Base-by-base conservation (phyloP, 2,329 filamentous ascomycete species). In the Apiospora phragmitis region DNA sequence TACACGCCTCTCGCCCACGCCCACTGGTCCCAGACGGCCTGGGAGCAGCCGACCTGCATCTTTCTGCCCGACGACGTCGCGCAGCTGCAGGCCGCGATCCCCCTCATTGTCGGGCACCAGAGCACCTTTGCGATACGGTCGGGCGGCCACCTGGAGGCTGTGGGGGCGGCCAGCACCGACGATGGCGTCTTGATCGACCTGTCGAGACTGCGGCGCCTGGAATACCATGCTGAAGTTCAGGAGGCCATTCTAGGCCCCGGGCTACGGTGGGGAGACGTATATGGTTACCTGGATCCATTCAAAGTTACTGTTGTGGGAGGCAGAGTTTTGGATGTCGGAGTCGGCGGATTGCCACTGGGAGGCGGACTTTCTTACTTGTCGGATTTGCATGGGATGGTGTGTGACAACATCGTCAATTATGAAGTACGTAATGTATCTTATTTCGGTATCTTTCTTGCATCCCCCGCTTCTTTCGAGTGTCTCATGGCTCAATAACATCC, bases 251-350 rank as follows among this genome's bases (percentile, higher is more conserved):
- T 78, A 6, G 73, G 77, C n/a, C 72, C 75, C 6, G 75, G 77
- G 9, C 47, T 74, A 26, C 71, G 75, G 55, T 77, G 76, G 75
- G 74, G 72, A 21, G 73, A 75, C 14, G 73, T 76, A 32, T 77
- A 77, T 24, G 70, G 68, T 11, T 65, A 76, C 21, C 70, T 77
- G 24, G 75, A 77, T 65, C 71, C 67, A 65, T 72, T 76, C 59
- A 74, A 76, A 51, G 73, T 75, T 32, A 78, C 75, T 3, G 75
- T 77, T 5, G 76, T 73, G n/a, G 76, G 76, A 38, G 75, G 74
- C 21, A 73, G 75, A 67, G 74, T 77, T 41, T 47, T 75, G 14
- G 70, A 76, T 38, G 75, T 77, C 43, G 76, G 76, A 24, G 76
- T 78, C 26, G 76, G 76, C 14, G 75, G 76, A 49, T 72, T 78